Percentiles rank a stretch among this genome's conserved stretches.
These are phyloP conservation scores for Hericium erinaceus DNA, from an alignment of 768 basidiomycete genomes.

Conservation along the genomic window DNA sequence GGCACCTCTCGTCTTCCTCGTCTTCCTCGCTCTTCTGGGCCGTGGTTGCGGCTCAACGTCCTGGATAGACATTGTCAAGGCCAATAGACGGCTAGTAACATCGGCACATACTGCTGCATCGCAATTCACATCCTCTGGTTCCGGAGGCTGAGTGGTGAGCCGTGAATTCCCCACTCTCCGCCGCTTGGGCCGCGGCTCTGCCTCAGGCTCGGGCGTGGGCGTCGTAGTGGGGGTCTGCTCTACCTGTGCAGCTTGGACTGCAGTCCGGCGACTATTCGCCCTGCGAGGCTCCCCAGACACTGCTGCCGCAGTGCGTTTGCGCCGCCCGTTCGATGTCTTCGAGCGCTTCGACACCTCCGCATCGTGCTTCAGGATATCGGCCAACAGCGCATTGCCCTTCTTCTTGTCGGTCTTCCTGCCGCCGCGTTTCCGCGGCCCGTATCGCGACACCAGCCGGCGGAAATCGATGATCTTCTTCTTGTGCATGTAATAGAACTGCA, in stretches of 20 bases:
- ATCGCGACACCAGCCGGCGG: slow-evolving; percentile 59
- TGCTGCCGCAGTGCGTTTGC: background rate
- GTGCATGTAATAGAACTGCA: slow-evolving; percentile 89
- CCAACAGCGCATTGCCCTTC: slow-evolving; percentile 62
- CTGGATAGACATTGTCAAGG: slow-evolving; percentile 6
- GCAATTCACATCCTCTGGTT: background rate
- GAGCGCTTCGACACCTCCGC: slow-evolving; percentile 26
- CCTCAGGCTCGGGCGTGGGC: slow-evolving; percentile 63
- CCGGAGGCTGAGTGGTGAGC: slow-evolving; percentile 9
- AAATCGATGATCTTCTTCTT: slow-evolving; percentile 87
- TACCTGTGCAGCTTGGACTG: slow-evolving; percentile 28
- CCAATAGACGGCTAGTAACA: too few species aligned
- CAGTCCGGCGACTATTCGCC: slow-evolving; percentile 4
- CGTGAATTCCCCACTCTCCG: slow-evolving; percentile 21
- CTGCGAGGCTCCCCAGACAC: slow-evolving; percentile 6
- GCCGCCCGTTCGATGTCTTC: background rate
- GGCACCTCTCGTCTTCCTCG: slow-evolving; percentile 24
- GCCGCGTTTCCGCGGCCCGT: slow-evolving; percentile 51
- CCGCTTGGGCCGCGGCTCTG: slow-evolving; percentile 22
- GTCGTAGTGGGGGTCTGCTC: slow-evolving; percentile 45
- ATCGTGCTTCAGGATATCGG: slow-evolving; percentile 76
- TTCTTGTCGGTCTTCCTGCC: slow-evolving; percentile 54
- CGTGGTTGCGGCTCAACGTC: slow-evolving; percentile 23
- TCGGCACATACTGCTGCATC: background rate
- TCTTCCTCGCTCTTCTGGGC: slow-evolving; percentile 20